These are phyloP conservation scores for Penicillium paradoxum DNA, from an alignment of 495 filamentous ascomycete species.

Conservation along the genomic window DNA sequence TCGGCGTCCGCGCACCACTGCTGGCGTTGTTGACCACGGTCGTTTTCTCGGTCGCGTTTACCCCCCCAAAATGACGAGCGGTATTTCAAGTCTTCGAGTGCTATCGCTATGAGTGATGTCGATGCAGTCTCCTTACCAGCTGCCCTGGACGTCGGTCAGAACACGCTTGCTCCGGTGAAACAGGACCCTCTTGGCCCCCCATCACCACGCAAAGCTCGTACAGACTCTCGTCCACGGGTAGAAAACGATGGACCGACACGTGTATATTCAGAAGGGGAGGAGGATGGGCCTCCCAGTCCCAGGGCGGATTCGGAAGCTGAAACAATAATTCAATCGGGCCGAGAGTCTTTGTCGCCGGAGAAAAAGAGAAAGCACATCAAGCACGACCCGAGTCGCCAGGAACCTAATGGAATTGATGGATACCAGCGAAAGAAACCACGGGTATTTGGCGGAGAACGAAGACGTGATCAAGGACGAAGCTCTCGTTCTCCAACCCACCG, in stretches of 20 bases:
- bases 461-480: slow-evolving; percentile 18
- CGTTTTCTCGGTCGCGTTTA: slow-evolving; percentile 32
- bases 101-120: slow-evolving; percentile 51
- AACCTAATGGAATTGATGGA: slow-evolving; percentile 40
- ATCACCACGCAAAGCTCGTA: slow-evolving; percentile 22
- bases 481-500: slow-evolving; percentile 28
- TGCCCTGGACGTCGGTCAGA: slow-evolving; percentile 39
- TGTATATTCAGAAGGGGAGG: slow-evolving; percentile 25
- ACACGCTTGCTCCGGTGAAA: slow-evolving; percentile 33
- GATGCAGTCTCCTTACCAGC: slow-evolving; percentile 42
- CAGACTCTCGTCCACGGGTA: slow-evolving; percentile 14
- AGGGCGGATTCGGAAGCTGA: slow-evolving; percentile 71
- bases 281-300: slow-evolving; percentile 34
- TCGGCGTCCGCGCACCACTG: slow-evolving; percentile 36
- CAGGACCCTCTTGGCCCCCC: slow-evolving; percentile 27
- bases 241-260: slow-evolving; percentile 18
- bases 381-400: slow-evolving; percentile 49
- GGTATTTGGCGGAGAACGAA: slow-evolving; percentile 20
- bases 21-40: slow-evolving; percentile 38
- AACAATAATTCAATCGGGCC: slow-evolving; percentile 71
- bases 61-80: slow-evolving; percentile 48
- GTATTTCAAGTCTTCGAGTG: slow-evolving; percentile 39
- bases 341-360: slow-evolving; percentile 63
- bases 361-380: slow-evolving; percentile 66
- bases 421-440: slow-evolving; percentile 44